Evolutionary conservation across 2,329 filamentous ascomycete genomes (phyloP).

Genomic region (Cladosporium austrohemisphaericum): DNA sequence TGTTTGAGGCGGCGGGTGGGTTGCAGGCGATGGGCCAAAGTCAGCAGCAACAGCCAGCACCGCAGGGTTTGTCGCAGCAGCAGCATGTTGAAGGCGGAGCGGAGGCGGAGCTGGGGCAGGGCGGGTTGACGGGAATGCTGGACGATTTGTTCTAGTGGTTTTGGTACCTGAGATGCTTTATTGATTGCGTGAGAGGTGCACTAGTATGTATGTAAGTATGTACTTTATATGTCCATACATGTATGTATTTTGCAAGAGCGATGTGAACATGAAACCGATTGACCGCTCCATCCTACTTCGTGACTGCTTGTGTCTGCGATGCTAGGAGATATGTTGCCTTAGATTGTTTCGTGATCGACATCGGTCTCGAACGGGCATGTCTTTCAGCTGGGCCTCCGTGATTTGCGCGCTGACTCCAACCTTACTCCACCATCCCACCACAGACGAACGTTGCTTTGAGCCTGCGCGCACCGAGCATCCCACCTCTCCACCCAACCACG

Average conservation of each 20-base stretch:
- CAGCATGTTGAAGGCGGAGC: background rate
- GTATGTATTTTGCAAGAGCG: background rate
- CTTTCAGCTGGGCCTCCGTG: too few species aligned
- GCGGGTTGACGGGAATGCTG: constrained; percentile 9
- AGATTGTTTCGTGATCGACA: too few species aligned
- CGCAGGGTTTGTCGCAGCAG: background rate
- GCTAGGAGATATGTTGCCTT: too few species aligned
- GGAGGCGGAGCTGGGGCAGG: background rate
- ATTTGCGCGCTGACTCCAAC: background rate
- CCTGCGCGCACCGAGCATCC: background rate
- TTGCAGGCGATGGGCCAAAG: constrained; percentile 30
- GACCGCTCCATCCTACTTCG: background rate
- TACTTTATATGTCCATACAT: too few species aligned
- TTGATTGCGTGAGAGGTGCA: too few species aligned
- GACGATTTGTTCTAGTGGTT: constrained; percentile 6
- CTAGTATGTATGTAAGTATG: background rate
- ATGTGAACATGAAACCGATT: background rate
- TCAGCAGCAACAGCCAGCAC: background rate
- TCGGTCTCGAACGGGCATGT: too few species aligned
- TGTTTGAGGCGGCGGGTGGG: constrained; percentile 62
- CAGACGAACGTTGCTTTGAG: background rate
- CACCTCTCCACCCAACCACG: background rate
- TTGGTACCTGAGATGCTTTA: too few species aligned
- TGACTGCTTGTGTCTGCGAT: too few species aligned
- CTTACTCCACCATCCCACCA: constrained; percentile 13